Evolutionary conservation across 116 monocot genomes (phyloP).

Genomic region (Posidonia oceanica): DNA sequence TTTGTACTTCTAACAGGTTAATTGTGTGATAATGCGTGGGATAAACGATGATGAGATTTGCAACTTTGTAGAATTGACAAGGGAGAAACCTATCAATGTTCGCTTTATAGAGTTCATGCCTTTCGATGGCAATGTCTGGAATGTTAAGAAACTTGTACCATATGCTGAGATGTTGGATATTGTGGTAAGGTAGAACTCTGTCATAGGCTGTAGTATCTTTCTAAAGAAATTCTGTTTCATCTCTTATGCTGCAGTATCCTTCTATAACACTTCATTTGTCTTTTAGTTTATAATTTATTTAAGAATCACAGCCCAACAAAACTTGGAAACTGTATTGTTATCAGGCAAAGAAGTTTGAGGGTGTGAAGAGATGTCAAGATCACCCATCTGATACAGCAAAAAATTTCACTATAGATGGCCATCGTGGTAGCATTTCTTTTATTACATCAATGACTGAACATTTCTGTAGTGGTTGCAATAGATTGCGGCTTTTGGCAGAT

Average conservation of each 20-base stretch:
- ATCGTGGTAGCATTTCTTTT: conserved; percentile 78
- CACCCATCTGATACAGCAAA: conserved; percentile 80
- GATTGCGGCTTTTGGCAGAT: conserved; percentile 88
- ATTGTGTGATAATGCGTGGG: conserved; percentile 96
- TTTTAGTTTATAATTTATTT: background rate
- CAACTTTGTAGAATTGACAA: conserved; percentile 86
- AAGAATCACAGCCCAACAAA: too few species aligned
- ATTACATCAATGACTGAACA: conserved; percentile 98
- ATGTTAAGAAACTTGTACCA: conserved; percentile 82
- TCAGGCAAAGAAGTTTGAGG: conserved; percentile 38
- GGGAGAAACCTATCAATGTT: conserved; percentile 77
- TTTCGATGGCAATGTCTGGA: conserved; percentile 99
- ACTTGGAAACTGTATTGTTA: background rate
- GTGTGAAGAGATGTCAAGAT: conserved; percentile 57
- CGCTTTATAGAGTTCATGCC: conserved; percentile 99
- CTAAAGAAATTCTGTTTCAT: background rate
- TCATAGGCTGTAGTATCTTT: conserved; percentile 1
- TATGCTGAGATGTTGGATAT: conserved; percentile 97
- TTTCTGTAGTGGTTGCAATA: conserved; percentile 96
- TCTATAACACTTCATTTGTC: background rate
- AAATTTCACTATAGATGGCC: conserved; percentile 82
- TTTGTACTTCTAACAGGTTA: conserved; percentile 40
- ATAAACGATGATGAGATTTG: conserved; percentile 97
- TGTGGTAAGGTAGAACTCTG: conserved; percentile 91
- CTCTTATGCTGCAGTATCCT: background rate